Percentiles rank a stretch among this genome's conserved stretches.
Evolutionary conservation across 192 early-diverging fungal genomes (phyloP).

Genomic region (Pilobolus umbonatus): DNA sequence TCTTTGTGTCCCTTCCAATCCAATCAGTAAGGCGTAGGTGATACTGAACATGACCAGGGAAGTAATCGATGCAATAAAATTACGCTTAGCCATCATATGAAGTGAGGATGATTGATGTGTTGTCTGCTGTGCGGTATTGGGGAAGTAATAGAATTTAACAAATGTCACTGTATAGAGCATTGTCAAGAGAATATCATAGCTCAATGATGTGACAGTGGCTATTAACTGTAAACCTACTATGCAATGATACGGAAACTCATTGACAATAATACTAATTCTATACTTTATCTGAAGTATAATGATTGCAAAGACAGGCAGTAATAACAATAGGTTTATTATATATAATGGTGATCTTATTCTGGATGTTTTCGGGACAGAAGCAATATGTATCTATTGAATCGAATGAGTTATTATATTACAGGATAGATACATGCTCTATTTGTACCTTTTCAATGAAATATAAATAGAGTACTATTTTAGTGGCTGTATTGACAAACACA

Average conservation of each 20-base stretch:
- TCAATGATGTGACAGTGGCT: constrained; percentile 14
- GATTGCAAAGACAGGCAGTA: constrained; percentile 30
- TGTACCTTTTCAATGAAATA: constrained; percentile 45
- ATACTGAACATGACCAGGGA: constrained; percentile 28
- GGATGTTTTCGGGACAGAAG: constrained; percentile 20
- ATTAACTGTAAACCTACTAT: constrained; percentile 11
- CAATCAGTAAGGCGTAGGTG: constrained; percentile 34
- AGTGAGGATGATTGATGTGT: constrained; percentile 20
- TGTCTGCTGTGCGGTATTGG: constrained; percentile 23
- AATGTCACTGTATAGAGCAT: constrained; percentile 10
- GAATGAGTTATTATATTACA: background rate
- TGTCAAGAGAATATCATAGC: constrained; percentile 23
- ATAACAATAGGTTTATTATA: constrained; percentile 33
- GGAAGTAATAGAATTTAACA: constrained; percentile 12
- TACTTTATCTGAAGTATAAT: constrained; percentile 28
- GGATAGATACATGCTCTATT: too few species aligned
- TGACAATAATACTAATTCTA: constrained; percentile 12
- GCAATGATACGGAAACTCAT: constrained; percentile 26
- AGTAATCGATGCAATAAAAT: constrained; percentile 32
- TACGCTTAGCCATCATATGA: constrained; percentile 32
- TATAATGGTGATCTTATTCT: constrained; percentile 36
- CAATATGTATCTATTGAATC: constrained; percentile 22
- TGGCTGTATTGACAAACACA: constrained; percentile 33
- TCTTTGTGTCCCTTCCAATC: constrained; percentile 33
- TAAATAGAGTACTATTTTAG: constrained; percentile 42